These are phyloP conservation scores for Papilionanthe hybrid DNA, from an alignment of 116 monocot species.

Conservation along the genomic window DNA sequence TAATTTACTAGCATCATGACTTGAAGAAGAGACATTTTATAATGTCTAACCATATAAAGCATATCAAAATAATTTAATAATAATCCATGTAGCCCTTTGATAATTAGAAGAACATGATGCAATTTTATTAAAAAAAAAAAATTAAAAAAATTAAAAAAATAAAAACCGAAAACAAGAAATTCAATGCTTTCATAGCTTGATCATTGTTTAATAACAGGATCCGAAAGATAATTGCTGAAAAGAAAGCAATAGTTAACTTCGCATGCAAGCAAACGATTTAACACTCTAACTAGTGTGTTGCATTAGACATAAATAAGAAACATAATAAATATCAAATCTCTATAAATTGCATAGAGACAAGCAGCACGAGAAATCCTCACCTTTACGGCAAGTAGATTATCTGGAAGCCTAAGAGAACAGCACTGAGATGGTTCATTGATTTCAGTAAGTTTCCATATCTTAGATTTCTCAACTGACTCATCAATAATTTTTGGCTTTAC, in stretches of 20 bases:
- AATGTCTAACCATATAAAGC: too few species aligned
- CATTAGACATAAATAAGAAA: neutral
- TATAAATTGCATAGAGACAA: neutral
- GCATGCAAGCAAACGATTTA: neutral
- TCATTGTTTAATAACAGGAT: neutral
- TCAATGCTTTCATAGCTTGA: neutral
- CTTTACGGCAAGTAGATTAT: slow-evolving; percentile 19
- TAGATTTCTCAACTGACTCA: slow-evolving; percentile 22
- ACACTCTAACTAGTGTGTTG: neutral
- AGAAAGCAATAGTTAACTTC: neutral
- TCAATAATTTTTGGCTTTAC: slow-evolving; percentile 24
- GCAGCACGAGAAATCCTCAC: slow-evolving; percentile 7
- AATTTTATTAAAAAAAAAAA: too few species aligned
- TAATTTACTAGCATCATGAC: neutral
- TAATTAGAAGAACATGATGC: too few species aligned
- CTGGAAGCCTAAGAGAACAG: slow-evolving; percentile 26
- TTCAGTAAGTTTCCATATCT: slow-evolving; percentile 28
- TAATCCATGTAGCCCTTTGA: too few species aligned
- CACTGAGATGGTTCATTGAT: slow-evolving; percentile 31
- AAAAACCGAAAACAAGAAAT: neutral
- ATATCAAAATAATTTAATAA: too few species aligned
- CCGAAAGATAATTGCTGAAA: neutral
- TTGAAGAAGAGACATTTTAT: neutral
- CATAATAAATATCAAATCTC: neutral
- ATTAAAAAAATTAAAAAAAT: too few species aligned